Base-by-base conservation (phyloP, 495 filamentous ascomycete genomes). In the Xylaria intraflava region DNA sequence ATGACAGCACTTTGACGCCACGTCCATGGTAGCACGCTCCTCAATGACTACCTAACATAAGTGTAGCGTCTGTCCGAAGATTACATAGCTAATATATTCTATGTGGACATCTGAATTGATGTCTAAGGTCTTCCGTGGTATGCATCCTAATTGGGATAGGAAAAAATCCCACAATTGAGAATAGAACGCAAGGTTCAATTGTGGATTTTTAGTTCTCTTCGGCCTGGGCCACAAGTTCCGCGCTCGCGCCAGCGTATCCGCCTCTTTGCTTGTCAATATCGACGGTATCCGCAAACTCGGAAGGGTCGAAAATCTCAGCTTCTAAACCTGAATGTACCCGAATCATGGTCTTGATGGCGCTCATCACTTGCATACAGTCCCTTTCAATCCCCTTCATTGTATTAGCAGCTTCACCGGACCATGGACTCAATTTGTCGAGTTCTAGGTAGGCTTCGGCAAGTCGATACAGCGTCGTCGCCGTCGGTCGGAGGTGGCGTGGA, bases 401-500 rank as follows among this genome's bases (percentile, higher is more conserved):
- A 14, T 26, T 45, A 11, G 60, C 48, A 10, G 66, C 65, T 2
- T 67, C 62, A 5, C 17, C 39, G 17, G 69, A 72, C 67, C 65
- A 75, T 2, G 61, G 58, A 23, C 57, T 50, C 51, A 65, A 49
- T 44, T 59, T 49, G 43, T 69, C 65, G n/a, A 75, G 56, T 6
- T 73, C 70, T 35, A 68, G 57, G 44, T 72, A 76, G 43, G 64
- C 66, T 36, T 62, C 61, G 24, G 66, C 62, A 10, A 76, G 66
- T n/a, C 62, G 40, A 14, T 73, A 60, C 14, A 76, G 52, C 10
- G 73, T 76, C 35, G 70, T 64, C 2, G 68, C 26, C 36, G 63
- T 63, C 23, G 73, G 73, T 30, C 70, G 63, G 30, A 68, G 69
- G 42, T 65, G 45, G 10, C 59, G 50, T 5, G 64, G 62, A 43